A percentile compares a stretch with the other conserved stretches of the same genome.
These are phyloP conservation scores for Leishmania turanica DNA, from an alignment of 208 protist genomes.

Conservation along the genomic window DNA sequence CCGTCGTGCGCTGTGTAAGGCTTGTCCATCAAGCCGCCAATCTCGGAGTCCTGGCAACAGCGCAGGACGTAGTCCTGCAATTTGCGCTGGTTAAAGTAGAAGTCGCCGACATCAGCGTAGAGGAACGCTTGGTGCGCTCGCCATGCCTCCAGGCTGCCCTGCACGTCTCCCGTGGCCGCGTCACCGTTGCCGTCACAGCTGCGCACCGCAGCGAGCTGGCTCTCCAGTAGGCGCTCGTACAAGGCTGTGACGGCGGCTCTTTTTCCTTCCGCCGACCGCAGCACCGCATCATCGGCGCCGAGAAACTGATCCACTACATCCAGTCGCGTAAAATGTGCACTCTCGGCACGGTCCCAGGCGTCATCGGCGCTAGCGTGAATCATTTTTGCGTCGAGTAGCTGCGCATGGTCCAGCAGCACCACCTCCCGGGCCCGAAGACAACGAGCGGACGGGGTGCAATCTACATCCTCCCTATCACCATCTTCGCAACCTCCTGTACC, in stretches of 20 bases:
- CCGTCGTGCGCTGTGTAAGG: conserved; percentile 64
- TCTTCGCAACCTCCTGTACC: background rate
- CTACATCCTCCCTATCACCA: background rate
- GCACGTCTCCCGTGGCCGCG: background rate
- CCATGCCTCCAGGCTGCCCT: background rate
- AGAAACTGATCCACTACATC: conserved; percentile 45
- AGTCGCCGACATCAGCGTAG: conserved; percentile 65
- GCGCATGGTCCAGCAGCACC: conserved; percentile 69
- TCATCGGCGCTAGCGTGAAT: conserved; percentile 19
- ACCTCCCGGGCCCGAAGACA: conserved; percentile 52
- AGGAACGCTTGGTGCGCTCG: conserved; percentile 24
- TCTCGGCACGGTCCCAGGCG: conserved; percentile 50
- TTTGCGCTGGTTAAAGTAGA: conserved; percentile 73
- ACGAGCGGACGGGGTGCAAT: background rate
- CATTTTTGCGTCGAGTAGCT: conserved; percentile 52
- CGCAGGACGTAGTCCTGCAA: conserved; percentile 84
- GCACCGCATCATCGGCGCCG: conserved; percentile 26
- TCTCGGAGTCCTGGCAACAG: conserved; percentile 57
- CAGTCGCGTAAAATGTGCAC: conserved; percentile 13
- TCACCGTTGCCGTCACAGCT: background rate
- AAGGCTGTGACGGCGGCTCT: background rate
- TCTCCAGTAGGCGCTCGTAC: conserved; percentile 14
- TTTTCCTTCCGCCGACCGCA: conserved; percentile 8
- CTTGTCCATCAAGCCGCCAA: conserved; percentile 91
- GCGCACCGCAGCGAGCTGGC: background rate